Evolutionary conservation across 345 rosid species (phyloP).

Genomic region (Sisymbrium irio): DNA sequence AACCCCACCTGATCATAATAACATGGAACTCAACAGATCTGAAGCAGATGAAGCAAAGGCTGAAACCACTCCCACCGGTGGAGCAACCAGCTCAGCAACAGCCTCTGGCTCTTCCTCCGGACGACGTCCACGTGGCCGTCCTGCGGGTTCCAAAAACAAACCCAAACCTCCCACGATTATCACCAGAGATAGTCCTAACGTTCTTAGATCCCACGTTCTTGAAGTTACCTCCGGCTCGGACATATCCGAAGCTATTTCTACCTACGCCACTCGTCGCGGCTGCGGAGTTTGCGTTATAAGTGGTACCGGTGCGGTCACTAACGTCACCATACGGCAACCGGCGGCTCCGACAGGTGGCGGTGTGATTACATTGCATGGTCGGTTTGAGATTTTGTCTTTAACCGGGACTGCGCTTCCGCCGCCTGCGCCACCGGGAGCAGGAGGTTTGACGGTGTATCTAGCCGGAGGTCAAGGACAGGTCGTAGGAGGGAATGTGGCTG

Average conservation of each 20-base stretch:
- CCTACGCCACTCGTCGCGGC: conserved; percentile 57
- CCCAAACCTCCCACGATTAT: conserved; percentile 64
- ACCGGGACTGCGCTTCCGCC: conserved; percentile 70
- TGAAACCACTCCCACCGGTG: conserved; percentile 32
- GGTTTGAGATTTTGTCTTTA: conserved; percentile 68
- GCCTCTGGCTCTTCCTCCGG: conserved; percentile 38
- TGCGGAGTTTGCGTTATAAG: conserved; percentile 66
- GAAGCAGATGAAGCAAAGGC: conserved; percentile 41
- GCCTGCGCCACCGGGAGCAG: conserved; percentile 68
- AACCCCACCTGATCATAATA: conserved; percentile 28
- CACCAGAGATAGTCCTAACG: conserved; percentile 65
- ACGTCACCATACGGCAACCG: conserved; percentile 63
- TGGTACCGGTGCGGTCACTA: conserved; percentile 61
- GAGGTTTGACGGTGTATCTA: conserved; percentile 58
- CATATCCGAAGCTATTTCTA: conserved; percentile 49
- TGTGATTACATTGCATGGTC: conserved; percentile 63
- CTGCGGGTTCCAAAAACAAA: conserved; percentile 71
- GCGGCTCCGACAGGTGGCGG: conserved; percentile 46
- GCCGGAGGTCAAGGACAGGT: conserved; percentile 80
- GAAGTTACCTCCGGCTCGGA: conserved; percentile 63
- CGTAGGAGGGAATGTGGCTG: conserved; percentile 69
- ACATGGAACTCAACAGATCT: conserved; percentile 40
- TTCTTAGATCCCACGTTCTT: conserved; percentile 60
- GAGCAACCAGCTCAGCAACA: conserved; percentile 32
- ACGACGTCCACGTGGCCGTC: conserved; percentile 73